Evolutionary conservation across 2,329 filamentous ascomycete genomes (phyloP).

Genomic region (Venturia pyrina): DNA sequence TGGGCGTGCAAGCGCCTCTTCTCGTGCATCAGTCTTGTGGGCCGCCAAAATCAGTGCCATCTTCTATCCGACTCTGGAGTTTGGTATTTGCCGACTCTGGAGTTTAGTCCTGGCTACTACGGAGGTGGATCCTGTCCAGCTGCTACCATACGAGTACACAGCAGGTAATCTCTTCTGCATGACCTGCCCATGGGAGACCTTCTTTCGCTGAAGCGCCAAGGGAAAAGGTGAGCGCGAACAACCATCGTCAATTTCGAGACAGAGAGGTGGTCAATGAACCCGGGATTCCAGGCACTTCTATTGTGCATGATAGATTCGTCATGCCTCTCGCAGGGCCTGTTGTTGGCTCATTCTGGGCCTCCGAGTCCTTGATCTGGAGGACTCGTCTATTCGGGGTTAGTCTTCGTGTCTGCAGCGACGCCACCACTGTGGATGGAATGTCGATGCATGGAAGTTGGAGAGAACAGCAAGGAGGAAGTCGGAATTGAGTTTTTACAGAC

Average conservation of each 20-base stretch:
- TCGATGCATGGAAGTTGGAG: too few species aligned
- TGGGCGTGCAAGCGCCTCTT: background rate
- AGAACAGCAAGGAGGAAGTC: too few species aligned
- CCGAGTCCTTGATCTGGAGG: background rate
- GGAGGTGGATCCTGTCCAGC: too few species aligned
- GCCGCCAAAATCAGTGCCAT: background rate
- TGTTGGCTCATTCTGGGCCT: background rate
- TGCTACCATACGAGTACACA: too few species aligned
- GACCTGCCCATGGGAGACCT: background rate
- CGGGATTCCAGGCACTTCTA: background rate
- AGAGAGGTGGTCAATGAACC: background rate
- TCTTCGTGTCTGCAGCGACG: background rate
- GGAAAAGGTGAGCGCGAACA: background rate
- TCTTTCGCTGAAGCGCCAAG: too few species aligned
- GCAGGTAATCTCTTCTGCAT: background rate
- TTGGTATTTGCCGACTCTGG: too few species aligned
- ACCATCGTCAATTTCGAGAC: too few species aligned
- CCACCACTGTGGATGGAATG: too few species aligned
- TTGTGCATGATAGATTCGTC: background rate
- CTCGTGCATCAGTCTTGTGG: background rate
- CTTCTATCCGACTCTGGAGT: too few species aligned
- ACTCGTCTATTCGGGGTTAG: background rate
- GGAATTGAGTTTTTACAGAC: background rate
- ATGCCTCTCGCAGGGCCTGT: background rate
- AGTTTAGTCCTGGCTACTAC: too few species aligned